These are phyloP conservation scores for Cladobotryum protrusum DNA, from an alignment of 2,329 filamentous ascomycete species.

Conservation along the genomic window DNA sequence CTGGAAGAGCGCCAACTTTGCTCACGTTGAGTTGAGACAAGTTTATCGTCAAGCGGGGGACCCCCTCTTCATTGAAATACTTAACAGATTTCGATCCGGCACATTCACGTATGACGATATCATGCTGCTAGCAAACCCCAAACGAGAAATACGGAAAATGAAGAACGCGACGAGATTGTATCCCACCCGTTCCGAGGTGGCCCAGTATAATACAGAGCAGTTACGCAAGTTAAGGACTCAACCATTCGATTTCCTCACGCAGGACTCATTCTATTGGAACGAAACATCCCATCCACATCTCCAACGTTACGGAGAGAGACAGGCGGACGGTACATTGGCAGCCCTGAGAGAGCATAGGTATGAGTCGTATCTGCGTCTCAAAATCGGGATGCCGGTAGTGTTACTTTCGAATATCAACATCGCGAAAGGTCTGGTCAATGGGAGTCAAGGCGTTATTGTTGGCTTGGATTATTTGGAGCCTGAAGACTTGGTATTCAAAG, in stretches of 20 bases:
- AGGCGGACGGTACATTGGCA: constrained; percentile 8
- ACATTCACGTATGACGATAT: too few relatives aligned
- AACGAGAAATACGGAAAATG: too few relatives aligned
- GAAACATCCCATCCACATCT: neutral
- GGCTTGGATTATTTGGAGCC: constrained; percentile 14
- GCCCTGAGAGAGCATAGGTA: constrained; percentile 12
- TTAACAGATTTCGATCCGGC: too few relatives aligned
- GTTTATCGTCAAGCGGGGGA: constrained; percentile 50
- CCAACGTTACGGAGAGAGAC: neutral
- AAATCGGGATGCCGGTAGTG: constrained; percentile 17
- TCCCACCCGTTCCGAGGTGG: constrained; percentile 28
- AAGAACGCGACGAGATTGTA: too few relatives aligned
- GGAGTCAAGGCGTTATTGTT: constrained; percentile 20
- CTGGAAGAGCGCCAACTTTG: constrained; percentile 50
- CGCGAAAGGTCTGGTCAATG: constrained; percentile 14
- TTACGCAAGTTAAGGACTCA: neutral
- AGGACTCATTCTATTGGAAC: constrained; percentile 6
- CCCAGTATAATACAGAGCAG: neutral
- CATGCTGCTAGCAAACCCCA: too few relatives aligned
- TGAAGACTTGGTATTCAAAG: neutral
- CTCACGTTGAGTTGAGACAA: constrained; percentile 41
- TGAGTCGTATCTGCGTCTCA: constrained; percentile 10
- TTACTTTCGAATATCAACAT: constrained; percentile 20
- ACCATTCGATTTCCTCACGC: neutral
- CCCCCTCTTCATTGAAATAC: neutral